A percentile compares a stretch with the other conserved stretches of the same genome.
Conservation (phyloP, 345 rosid species). For the Carallia pectinifolia region DNA sequence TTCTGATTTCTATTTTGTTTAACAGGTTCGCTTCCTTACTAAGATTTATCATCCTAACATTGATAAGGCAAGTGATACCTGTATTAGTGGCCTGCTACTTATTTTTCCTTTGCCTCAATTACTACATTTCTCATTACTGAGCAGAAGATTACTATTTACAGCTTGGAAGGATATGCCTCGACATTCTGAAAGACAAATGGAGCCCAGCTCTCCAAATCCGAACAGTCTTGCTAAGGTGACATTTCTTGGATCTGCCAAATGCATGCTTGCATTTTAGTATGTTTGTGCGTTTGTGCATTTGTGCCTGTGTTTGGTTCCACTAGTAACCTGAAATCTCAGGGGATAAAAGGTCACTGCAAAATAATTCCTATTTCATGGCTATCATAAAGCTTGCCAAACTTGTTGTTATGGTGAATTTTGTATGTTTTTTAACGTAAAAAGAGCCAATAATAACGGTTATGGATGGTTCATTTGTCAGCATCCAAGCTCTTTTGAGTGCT, state of each 20-base stretch:
- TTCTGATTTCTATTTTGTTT: background rate
- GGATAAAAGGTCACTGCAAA: too few species aligned
- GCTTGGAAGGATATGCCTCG: slow-evolving; percentile 99
- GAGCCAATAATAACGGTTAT: background rate
- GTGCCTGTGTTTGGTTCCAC: too few species aligned
- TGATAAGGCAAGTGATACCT: slow-evolving; percentile 61
- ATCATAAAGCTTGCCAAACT: too few species aligned
- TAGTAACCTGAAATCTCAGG: too few species aligned
- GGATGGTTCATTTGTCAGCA: slow-evolving; percentile 39
- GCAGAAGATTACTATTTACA: slow-evolving; percentile 24
- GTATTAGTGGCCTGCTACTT: background rate
- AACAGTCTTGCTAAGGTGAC: slow-evolving; percentile 91
- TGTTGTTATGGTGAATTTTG: too few species aligned
- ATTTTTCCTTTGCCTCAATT: background rate
- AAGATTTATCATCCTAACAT: slow-evolving; percentile 98
- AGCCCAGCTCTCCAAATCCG: slow-evolving; percentile 99
- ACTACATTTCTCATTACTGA: background rate
- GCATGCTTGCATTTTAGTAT: too few species aligned
- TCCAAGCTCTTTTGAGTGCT: slow-evolving; percentile 97
- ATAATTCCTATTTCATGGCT: too few species aligned
- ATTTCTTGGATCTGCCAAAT: too few species aligned
- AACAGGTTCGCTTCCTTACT: slow-evolving; percentile 96
- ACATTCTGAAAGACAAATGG: slow-evolving; percentile 98
- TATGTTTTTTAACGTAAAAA: too few species aligned
- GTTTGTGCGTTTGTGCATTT: too few species aligned